Conservation (phyloP, 192 early-diverging fungal genomes). For the Gryganskiella cystojenkinii region DNA sequence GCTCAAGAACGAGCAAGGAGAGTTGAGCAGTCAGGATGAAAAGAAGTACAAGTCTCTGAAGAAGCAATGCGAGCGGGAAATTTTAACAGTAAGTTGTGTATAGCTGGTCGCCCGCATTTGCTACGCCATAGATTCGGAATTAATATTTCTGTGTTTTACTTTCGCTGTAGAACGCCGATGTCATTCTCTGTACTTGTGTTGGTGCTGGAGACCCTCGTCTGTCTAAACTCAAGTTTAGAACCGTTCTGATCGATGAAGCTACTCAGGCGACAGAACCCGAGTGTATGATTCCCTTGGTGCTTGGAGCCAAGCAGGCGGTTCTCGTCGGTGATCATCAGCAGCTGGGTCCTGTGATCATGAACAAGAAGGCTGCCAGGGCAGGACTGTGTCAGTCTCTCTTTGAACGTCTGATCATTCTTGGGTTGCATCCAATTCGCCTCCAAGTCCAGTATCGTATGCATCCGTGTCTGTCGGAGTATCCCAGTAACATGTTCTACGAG, state of each 20-base stretch:
- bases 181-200: conserved; percentile 97
- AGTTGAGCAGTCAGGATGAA: conserved; percentile 90
- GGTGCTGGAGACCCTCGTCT: conserved; percentile 97
- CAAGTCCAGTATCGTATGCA: conserved; percentile 99
- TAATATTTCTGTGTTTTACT: conserved; percentile 3
- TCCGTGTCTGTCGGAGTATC: conserved; percentile 98
- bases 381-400: conserved; percentile 97
- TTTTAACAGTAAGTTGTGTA: conserved; percentile 70
- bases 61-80: conserved; percentile 90
- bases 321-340: conserved; percentile 99
- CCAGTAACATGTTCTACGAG: conserved; percentile 99
- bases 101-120: not conserved
- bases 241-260: conserved; percentile 97
- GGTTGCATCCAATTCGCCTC: conserved; percentile 92
- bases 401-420: conserved; percentile 93
- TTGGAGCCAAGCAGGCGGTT: conserved; percentile 95
- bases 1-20: conserved; percentile 90
- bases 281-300: conserved; percentile 97
- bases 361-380: conserved; percentile 95
- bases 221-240: conserved; percentile 87
- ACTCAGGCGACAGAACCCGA: conserved; percentile 98
- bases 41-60: conserved; percentile 86
- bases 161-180: conserved; percentile 83
- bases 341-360: conserved; percentile 97
- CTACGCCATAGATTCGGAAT: not conserved